phyloP scores from a whole-genome alignment of 1,284 basidiomycete genomes.

The Coniferiporia weirii region DNA sequence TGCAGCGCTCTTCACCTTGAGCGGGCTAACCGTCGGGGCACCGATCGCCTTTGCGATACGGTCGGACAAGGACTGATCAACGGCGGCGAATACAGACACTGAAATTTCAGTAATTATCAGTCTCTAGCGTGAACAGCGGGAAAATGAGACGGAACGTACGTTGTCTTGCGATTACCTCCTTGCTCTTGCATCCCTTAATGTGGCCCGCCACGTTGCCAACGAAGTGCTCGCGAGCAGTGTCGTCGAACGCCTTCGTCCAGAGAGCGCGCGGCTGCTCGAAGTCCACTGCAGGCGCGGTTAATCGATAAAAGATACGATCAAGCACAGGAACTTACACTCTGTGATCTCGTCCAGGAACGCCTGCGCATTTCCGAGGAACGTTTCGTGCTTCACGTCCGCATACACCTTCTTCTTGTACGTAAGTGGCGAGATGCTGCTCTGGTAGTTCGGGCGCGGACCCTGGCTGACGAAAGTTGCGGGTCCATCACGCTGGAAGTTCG shows the following conservation, averaged over 20 bases:
- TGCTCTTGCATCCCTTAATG: conserved; percentile 60
- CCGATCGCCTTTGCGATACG: conserved; percentile 72
- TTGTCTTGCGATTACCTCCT: conserved; percentile 62
- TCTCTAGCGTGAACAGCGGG: background rate
- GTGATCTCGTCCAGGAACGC: conserved; percentile 74
- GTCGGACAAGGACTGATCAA: conserved; percentile 68
- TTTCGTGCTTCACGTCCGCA: conserved; percentile 56
- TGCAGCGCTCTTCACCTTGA: conserved; percentile 57
- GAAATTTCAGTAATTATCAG: conserved; percentile 8
- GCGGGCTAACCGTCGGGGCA: conserved; percentile 46
- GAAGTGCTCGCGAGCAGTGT: conserved; percentile 62
- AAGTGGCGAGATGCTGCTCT: conserved; percentile 66
- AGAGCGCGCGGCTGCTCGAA: conserved; percentile 87
- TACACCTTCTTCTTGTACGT: conserved; percentile 42
- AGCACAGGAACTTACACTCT: conserved; percentile 48
- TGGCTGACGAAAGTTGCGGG: conserved; percentile 70
- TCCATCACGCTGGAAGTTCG: conserved; percentile 87
- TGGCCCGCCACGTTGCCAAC: conserved; percentile 77
- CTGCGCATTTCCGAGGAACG: conserved; percentile 69
- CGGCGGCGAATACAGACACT: conserved; percentile 79
- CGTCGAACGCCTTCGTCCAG: conserved; percentile 74
- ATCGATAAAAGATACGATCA: background rate
- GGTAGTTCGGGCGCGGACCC: conserved; percentile 82
- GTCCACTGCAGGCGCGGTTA: conserved; percentile 50
- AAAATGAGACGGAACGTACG: conserved; percentile 39